These are phyloP conservation scores for Fraxinus angustifolia DNA, from an alignment of 305 asterid species.

Conservation along the genomic window DNA sequence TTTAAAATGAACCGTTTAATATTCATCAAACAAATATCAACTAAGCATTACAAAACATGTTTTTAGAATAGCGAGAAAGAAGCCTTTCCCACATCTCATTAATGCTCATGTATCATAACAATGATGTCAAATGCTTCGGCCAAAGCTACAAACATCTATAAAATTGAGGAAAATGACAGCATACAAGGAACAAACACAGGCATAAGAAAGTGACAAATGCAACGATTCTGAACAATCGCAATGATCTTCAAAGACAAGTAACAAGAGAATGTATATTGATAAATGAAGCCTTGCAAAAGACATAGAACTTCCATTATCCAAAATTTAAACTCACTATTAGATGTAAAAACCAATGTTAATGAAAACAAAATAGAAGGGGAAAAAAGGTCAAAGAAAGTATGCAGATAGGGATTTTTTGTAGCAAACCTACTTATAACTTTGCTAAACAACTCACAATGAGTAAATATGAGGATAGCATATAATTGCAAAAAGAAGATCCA, in stretches of 20 bases:
- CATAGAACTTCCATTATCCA: conserved; percentile 26
- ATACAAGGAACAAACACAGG: background rate
- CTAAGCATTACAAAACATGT: background rate
- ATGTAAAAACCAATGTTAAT: conserved; percentile 24
- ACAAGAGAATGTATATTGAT: background rate
- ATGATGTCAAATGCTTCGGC: background rate
- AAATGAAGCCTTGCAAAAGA: background rate
- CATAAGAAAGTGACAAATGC: conserved; percentile 8
- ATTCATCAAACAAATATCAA: background rate
- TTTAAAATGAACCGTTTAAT: background rate
- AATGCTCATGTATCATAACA: background rate
- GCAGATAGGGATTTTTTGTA: conserved; percentile 23
- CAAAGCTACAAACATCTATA: background rate
- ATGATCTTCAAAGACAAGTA: background rate
- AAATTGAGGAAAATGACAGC: background rate
- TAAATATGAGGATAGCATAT: conserved; percentile 19
- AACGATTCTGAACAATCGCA: conserved; percentile 6
- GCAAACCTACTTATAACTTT: conserved; percentile 27
- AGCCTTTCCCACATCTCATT: background rate
- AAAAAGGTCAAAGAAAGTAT: conserved; percentile 26
- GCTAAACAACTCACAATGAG: conserved; percentile 33
- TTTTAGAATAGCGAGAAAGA: background rate
- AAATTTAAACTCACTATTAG: conserved; percentile 19
- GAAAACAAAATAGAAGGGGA: conserved; percentile 5
- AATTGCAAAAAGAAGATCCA: conserved; percentile 24